These are phyloP conservation scores for Solanum sejunctum DNA, from an alignment of 257 asterid species.

Conservation along the genomic window DNA sequence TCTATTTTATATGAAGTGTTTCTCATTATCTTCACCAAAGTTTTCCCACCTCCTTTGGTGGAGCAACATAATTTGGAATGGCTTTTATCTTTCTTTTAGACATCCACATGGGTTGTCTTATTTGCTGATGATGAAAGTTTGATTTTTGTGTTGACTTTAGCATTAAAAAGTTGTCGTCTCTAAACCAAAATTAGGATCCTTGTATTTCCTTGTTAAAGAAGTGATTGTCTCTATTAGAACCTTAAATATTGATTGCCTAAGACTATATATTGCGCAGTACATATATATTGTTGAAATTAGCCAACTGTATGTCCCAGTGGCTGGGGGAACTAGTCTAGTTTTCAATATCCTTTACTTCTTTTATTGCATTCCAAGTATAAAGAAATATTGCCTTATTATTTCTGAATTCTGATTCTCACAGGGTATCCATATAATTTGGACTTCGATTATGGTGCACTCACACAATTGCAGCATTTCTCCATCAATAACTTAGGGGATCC, in stretches of 20 bases:
- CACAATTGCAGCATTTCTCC: constrained; percentile 86
- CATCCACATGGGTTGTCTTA: neutral
- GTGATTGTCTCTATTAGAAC: neutral
- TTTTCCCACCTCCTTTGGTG: neutral
- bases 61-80: neutral
- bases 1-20: neutral
- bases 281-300: neutral
- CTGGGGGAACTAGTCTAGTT: neutral
- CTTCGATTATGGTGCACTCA: constrained; percentile 85
- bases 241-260: neutral
- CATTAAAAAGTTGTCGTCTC: neutral
- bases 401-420: constrained; percentile 14
- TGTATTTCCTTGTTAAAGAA: neutral
- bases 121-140: neutral
- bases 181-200: neutral
- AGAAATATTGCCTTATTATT: neutral
- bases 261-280: neutral
- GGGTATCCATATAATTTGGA: constrained; percentile 96
- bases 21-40: neutral
- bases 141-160: neutral
- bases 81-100: neutral
- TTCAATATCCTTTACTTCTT: neutral
- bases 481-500: constrained; percentile 94
- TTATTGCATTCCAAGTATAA: neutral
- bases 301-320: neutral